phyloP scores from a whole-genome alignment of 148 eudicot genomes.

The Linanthus parryae region DNA sequence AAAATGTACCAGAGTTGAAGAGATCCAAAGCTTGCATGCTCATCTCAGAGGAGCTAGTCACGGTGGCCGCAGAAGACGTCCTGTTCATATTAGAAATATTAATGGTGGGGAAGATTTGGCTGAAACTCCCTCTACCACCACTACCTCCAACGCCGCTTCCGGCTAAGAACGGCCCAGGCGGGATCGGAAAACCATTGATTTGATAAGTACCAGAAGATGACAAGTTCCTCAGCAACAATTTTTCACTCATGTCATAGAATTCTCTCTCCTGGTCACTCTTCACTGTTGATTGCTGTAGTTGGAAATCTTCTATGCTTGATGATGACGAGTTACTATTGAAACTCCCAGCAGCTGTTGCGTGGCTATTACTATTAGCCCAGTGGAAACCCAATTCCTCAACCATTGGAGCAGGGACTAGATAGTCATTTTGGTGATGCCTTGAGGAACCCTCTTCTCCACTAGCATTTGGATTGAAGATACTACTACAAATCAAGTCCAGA shows the following conservation, averaged over 20 bases:
- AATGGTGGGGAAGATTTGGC: constrained; percentile 60
- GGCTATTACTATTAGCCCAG: too few species aligned
- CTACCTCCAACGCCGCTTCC: constrained; percentile 4
- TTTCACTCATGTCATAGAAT: constrained; percentile 12
- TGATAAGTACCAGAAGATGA: constrained; percentile 28
- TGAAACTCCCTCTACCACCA: constrained; percentile 27
- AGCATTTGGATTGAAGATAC: too few species aligned
- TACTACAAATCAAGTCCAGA: too few species aligned
- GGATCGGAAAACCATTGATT: constrained; percentile 23
- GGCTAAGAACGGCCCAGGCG: constrained; percentile 4
- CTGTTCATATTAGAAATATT: constrained; percentile 42
- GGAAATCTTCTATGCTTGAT: too few species aligned
- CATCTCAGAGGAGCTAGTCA: constrained; percentile 37
- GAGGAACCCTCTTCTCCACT: too few species aligned
- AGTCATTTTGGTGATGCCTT: too few species aligned
- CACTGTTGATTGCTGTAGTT: too few species aligned
- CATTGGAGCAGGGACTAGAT: too few species aligned
- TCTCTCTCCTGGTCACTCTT: constrained; percentile 20
- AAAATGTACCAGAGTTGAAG: constrained; percentile 30
- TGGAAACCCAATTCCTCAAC: too few species aligned
- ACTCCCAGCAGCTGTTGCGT: too few species aligned
- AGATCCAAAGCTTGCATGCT: constrained; percentile 52
- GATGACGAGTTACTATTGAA: too few species aligned
- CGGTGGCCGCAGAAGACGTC: constrained; percentile 12
- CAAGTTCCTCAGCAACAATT: constrained; percentile 39